These are phyloP conservation scores for Vaccinium darrowii DNA, from an alignment of 148 eudicot species.

Conservation along the genomic window DNA sequence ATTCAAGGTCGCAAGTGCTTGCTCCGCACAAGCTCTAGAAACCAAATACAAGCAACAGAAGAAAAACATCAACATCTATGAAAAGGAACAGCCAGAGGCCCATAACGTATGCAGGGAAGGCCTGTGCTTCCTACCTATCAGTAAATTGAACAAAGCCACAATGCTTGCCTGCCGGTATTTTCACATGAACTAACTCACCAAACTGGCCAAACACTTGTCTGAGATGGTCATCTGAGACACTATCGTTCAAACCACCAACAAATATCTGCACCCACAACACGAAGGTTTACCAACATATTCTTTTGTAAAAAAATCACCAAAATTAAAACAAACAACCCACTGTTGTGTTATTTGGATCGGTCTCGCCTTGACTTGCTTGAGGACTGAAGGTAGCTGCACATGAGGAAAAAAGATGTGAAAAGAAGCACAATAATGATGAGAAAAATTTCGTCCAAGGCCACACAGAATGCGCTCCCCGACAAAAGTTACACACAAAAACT, in stretches of 20 bases:
- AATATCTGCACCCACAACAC: constrained; percentile 58
- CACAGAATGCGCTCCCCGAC: not conserved
- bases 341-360: constrained; percentile 91
- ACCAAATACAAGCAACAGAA: constrained; percentile 12
- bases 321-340: constrained; percentile 59
- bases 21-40: constrained; percentile 77
- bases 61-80: not conserved
- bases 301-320: not conserved
- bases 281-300: constrained; percentile 23
- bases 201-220: constrained; percentile 71
- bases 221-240: constrained; percentile 76
- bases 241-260: constrained; percentile 95
- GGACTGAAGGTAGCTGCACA: constrained; percentile 72
- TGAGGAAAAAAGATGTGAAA: constrained; percentile 21
- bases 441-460: not conserved
- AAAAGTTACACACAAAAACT: not conserved
- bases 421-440: not conserved
- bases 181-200: constrained; percentile 92
- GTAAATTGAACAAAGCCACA: constrained; percentile 95
- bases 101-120: not conserved
- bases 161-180: constrained; percentile 89
- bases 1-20: constrained; percentile 66
- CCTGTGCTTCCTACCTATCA: constrained; percentile 51
- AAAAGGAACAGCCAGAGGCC: not conserved
- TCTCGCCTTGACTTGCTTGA: constrained; percentile 81